These are phyloP conservation scores for Rasamsonia emersonii DNA, from an alignment of 2,329 filamentous ascomycete species.

Conservation along the genomic window DNA sequence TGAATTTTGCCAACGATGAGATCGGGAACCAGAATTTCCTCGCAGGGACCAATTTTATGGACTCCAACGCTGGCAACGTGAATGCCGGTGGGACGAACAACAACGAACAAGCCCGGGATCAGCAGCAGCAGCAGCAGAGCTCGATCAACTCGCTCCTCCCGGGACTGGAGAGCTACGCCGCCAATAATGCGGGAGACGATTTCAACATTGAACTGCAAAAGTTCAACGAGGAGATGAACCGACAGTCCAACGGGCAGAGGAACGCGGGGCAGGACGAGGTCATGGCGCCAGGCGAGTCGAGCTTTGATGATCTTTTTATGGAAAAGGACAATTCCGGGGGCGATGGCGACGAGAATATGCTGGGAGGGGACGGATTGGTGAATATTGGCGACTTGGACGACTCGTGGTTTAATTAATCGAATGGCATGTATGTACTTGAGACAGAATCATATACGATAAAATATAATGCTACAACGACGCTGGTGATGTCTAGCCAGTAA, in stretches of 20 bases:
- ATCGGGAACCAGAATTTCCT: conserved; percentile 30
- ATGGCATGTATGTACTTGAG: no score
- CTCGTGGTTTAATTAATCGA: conserved; percentile 8
- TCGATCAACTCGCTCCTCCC: conserved; percentile 21
- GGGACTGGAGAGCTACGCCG: conserved; percentile 24
- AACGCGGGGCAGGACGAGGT: conserved; percentile 23
- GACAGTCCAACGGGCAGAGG: conserved; percentile 11
- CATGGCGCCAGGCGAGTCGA: conserved; percentile 34
- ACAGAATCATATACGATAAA: no score
- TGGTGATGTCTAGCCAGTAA: no score
- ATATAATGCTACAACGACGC: no score
- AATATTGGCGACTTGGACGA: conserved; percentile 31
- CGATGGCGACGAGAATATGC: conserved; percentile 23
- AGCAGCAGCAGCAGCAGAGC: conserved; percentile 4
- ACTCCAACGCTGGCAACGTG: conserved; percentile 11
- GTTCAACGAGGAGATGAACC: conserved; percentile 9
- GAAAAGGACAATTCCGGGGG: conserved; percentile 30
- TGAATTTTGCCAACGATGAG: conserved; percentile 32
- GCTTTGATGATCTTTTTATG: conserved; percentile 38
- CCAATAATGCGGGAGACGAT: conserved; percentile 24
- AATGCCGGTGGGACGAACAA: conserved; percentile 4
- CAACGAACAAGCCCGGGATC: conserved; percentile 11
- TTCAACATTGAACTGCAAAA: conserved; percentile 30
- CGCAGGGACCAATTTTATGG: conserved; percentile 25
- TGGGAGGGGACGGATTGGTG: conserved; percentile 29